A percentile compares a stretch with the other conserved stretches of the same genome.
Conservation (phyloP, 192 early-diverging fungal genomes). For the Oehlia diaphana region DNA sequence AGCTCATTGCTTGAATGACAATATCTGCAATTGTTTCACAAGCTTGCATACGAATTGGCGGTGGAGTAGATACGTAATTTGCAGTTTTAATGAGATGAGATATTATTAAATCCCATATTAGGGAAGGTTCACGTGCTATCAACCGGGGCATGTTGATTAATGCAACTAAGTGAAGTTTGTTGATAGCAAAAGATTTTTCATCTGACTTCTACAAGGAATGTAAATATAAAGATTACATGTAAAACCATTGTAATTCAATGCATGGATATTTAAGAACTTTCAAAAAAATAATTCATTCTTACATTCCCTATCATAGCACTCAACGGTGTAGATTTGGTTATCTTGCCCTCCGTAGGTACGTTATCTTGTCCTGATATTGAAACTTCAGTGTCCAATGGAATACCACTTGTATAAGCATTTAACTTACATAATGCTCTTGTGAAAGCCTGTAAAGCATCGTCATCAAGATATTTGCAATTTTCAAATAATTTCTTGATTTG, state of each 20-base stretch:
- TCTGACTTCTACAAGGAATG: conserved; percentile 56
- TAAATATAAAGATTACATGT: not conserved
- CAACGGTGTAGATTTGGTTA: conserved; percentile 34
- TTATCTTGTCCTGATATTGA: not conserved
- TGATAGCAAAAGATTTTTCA: conserved; percentile 77
- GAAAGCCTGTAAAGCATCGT: conserved; percentile 64
- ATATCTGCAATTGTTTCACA: conserved; percentile 78
- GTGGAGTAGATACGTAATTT: conserved; percentile 52
- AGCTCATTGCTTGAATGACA: conserved; percentile 68
- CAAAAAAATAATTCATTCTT: not conserved
- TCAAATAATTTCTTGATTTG: conserved; percentile 74
- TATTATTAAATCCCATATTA: conserved; percentile 66
- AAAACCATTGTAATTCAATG: not conserved
- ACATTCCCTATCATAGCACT: conserved; percentile 41
- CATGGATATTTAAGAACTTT: not conserved
- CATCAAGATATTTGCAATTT: conserved; percentile 56
- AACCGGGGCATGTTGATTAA: conserved; percentile 59
- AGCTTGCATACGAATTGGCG: conserved; percentile 72
- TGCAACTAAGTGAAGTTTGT: conserved; percentile 65
- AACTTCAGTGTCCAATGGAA: conserved; percentile 32
- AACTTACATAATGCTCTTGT: conserved; percentile 66
- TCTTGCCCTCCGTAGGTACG: conserved; percentile 32
- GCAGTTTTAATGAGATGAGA: conserved; percentile 76
- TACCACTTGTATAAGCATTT: conserved; percentile 51
- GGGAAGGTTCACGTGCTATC: conserved; percentile 41